Percentiles rank a stretch among this genome's conserved stretches.
phyloP scores from a whole-genome alignment of 352 stramenopile species.

The Phytophthora rubi region DNA sequence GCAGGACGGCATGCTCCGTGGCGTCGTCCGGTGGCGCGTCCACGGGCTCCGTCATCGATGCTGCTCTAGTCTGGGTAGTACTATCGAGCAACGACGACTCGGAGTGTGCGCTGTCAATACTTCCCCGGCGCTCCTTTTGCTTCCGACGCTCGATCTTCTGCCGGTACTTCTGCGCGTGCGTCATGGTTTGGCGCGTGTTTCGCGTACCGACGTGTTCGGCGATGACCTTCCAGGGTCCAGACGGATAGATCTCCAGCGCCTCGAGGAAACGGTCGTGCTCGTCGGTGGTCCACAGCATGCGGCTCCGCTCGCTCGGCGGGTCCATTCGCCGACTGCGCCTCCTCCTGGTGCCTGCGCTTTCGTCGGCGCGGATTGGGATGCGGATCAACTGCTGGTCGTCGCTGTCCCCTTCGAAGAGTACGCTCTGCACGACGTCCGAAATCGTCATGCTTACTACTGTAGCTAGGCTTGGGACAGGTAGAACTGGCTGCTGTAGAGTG shows the following conservation, averaged over 20 bases:
- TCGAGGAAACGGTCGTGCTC: constrained; percentile 50
- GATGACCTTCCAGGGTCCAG: constrained; percentile 38
- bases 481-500: background rate
- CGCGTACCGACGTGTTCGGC: constrained; percentile 34
- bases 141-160: constrained; percentile 35
- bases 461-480: background rate
- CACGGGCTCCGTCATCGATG: constrained; percentile 14
- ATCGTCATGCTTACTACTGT: constrained; percentile 24
- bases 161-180: constrained; percentile 49
- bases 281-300: constrained; percentile 37
- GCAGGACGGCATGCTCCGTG: constrained; percentile 24
- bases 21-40: background rate
- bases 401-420: constrained; percentile 24
- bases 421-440: constrained; percentile 28
- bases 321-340: constrained; percentile 21
- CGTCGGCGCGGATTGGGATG: constrained; percentile 24
- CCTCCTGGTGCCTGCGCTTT: constrained; percentile 8
- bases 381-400: constrained; percentile 35
- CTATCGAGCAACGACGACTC: constrained; percentile 11
- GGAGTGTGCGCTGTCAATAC: constrained; percentile 5
- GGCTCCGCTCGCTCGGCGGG: constrained; percentile 24
- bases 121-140: constrained; percentile 11
- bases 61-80: constrained; percentile 2
- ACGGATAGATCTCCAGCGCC: constrained; percentile 40
- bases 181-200: constrained; percentile 42